Base-by-base conservation (phyloP, 805 yeast genomes). In the Metschnikowia cubensis region DNA sequence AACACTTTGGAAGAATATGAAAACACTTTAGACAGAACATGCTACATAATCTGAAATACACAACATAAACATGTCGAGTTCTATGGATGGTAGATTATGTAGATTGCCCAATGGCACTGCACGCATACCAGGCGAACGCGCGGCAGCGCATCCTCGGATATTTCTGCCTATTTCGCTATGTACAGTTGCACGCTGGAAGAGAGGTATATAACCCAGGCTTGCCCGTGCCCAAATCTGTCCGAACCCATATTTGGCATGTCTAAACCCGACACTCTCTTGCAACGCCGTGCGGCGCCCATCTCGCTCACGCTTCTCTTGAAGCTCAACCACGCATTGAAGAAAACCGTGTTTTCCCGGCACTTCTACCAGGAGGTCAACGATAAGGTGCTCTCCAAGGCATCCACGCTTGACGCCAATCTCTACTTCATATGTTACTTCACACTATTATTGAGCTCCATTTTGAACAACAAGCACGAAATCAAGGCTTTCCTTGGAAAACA, bases 371-470 rank as follows among this genome's bases (percentile, higher is more conserved):
- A 72, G 47, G 65, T 74, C 52, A 69, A 65, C 50, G 74, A 70
- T 48, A 73, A 73, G 53, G 63, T 74, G 11, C 64, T 74, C 49
- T 45, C 67, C 35, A 60, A 57, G 20, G 47, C 70, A 1, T 43
- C 72, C 8, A 69, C 73, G 3, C 62, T 74, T 18, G 78, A 74
- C 56, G 56, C 69, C 4, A 69, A 65, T 40, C 58, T 74, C 37
- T 74, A 74, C 54, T 74, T 74, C 59, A 61, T 71, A 31, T 74
- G 78, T 59, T 74, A 74, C 58, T 70, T 69, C 55, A 65, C 76
- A 10, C 64, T 74, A 33, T 55, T 71, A 52, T 44, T 69, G 39
- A 67, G 75, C 41, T 62, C 71, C 38, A 53, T 70, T 8, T 61
- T 73, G 48, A 62, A 72, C 45, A 74, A 74, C 60, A 71, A 71